Percentiles rank a stretch among this genome's conserved stretches.
phyloP scores from a whole-genome alignment of 306 rosid species.

The Senna tora region DNA sequence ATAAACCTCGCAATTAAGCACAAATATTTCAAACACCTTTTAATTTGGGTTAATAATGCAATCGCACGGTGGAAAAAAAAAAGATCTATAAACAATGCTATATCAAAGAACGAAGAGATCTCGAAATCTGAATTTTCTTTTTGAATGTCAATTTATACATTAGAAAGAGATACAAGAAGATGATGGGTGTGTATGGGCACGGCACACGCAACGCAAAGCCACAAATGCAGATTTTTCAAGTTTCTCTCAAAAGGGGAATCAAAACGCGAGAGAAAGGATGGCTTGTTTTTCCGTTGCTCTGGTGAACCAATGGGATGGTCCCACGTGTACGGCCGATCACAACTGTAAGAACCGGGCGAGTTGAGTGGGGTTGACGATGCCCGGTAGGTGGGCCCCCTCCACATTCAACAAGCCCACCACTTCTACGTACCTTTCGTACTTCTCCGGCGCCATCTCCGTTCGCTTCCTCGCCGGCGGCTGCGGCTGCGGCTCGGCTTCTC shows the following conservation, averaged over 20 bases:
- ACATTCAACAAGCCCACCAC: slow-evolving; percentile 60
- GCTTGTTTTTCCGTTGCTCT: neutral
- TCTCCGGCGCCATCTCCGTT: slow-evolving; percentile 38
- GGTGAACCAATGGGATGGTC: slow-evolving; percentile 24
- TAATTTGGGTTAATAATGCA: neutral
- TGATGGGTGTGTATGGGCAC: neutral
- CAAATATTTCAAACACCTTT: neutral
- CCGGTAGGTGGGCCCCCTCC: slow-evolving; percentile 68
- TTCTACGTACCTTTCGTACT: slow-evolving; percentile 61
- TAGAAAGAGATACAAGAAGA: neutral
- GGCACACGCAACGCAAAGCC: neutral
- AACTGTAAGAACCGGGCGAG: slow-evolving; percentile 65
- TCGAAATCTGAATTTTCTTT: neutral
- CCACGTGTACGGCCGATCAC: slow-evolving; percentile 42
- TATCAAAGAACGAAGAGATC: neutral
- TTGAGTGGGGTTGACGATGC: slow-evolving; percentile 85
- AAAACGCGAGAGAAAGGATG: neutral
- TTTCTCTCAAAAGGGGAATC: neutral
- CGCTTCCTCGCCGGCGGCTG: slow-evolving; percentile 12
- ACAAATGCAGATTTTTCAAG: neutral
- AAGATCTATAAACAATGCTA: neutral
- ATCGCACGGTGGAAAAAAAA: neutral
- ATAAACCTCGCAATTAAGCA: too few relatives aligned
- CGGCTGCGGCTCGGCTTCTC: slow-evolving; percentile 39
- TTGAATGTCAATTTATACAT: neutral